Percentiles rank a stretch among this genome's conserved stretches.
These are phyloP conservation scores for Sclerotinia trifoliorum DNA, from an alignment of 2,329 filamentous ascomycete genomes.

Conservation along the genomic window DNA sequence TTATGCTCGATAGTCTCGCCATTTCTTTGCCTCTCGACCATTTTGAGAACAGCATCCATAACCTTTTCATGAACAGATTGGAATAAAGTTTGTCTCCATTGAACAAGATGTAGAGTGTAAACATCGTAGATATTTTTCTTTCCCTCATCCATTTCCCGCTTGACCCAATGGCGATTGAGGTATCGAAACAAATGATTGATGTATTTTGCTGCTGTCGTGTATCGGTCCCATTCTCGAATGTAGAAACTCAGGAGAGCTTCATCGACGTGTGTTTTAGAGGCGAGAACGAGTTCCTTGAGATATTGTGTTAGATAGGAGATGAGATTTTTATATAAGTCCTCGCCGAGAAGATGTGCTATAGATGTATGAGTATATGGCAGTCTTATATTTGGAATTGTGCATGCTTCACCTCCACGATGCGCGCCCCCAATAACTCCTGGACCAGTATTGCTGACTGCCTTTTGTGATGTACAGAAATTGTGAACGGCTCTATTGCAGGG, in stretches of 20 bases:
- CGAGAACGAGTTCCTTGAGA: slow-evolving; percentile 64
- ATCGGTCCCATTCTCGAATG: slow-evolving; percentile 94
- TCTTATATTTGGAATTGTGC: slow-evolving; percentile 22
- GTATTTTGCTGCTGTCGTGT: slow-evolving; percentile 93
- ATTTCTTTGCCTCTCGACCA: slow-evolving; percentile 95
- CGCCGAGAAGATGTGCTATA: slow-evolving; percentile 85
- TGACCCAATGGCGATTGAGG: slow-evolving; percentile 97
- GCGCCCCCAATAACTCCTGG: slow-evolving; percentile 49
- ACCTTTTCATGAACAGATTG: slow-evolving; percentile 78
- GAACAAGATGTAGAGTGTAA: slow-evolving; percentile 92
- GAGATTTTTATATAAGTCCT: slow-evolving; percentile 91
- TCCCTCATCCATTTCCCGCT: slow-evolving; percentile 96
- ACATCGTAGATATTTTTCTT: slow-evolving; percentile 99
- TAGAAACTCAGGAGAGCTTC: slow-evolving; percentile 91
- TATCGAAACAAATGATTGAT: slow-evolving; percentile 97
- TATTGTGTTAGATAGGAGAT: slow-evolving; percentile 81
- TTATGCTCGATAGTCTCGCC: slow-evolving; percentile 97
- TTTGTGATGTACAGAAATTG: slow-evolving; percentile 98
- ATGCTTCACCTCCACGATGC: slow-evolving; percentile 66
- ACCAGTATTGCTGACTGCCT: slow-evolving; percentile 66
- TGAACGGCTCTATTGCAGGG: slow-evolving; percentile 69
- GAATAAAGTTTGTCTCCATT: slow-evolving; percentile 93
- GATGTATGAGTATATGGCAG: slow-evolving; percentile 25
- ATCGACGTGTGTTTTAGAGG: slow-evolving; percentile 78
- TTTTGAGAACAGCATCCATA: slow-evolving; percentile 90